Percentiles rank a stretch among this genome's conserved stretches.
These are phyloP conservation scores for Ogataea degrootiae DNA, from an alignment of 805 yeast species.

Conservation along the genomic window DNA sequence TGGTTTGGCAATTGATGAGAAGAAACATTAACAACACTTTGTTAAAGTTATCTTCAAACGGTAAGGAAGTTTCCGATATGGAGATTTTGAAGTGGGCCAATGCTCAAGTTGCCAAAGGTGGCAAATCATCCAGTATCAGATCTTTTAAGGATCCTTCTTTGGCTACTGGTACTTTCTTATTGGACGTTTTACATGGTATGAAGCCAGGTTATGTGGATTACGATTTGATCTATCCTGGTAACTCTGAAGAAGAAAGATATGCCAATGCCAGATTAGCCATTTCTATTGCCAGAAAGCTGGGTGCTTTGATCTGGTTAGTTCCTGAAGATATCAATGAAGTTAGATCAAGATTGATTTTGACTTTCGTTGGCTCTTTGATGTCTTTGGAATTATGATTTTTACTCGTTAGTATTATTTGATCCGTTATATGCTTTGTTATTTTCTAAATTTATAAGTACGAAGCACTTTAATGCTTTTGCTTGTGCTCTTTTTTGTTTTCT, in stretches of 20 bases:
- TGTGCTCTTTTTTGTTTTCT: background rate
- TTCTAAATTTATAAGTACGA: background rate
- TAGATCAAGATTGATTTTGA: conserved; percentile 85
- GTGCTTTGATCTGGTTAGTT: conserved; percentile 97
- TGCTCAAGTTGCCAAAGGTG: conserved; percentile 78
- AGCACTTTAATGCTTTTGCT: background rate
- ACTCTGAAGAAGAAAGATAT: conserved; percentile 77
- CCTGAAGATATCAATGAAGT: conserved; percentile 99
- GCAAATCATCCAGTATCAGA: conserved; percentile 66
- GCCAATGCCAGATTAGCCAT: conserved; percentile 96
- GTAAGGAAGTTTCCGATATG: conserved; percentile 71
- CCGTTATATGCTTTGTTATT: background rate
- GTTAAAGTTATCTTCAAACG: conserved; percentile 63
- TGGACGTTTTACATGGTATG: conserved; percentile 87
- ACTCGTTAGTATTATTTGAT: background rate
- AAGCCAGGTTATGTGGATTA: conserved; percentile 98
- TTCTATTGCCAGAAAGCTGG: conserved; percentile 95
- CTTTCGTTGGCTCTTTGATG: conserved; percentile 96
- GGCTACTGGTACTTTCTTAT: conserved; percentile 72
- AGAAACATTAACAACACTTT: conserved; percentile 87
- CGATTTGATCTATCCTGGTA: conserved; percentile 78
- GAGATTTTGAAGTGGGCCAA: conserved; percentile 96
- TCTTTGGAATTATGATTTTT: conserved; percentile 35
- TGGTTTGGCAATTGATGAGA: conserved; percentile 99
- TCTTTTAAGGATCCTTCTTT: conserved; percentile 81